Percentiles rank a stretch among this genome's conserved stretches.
Conservation (phyloP, 1,284 basidiomycete species). For the Ustilago lituana region DNA sequence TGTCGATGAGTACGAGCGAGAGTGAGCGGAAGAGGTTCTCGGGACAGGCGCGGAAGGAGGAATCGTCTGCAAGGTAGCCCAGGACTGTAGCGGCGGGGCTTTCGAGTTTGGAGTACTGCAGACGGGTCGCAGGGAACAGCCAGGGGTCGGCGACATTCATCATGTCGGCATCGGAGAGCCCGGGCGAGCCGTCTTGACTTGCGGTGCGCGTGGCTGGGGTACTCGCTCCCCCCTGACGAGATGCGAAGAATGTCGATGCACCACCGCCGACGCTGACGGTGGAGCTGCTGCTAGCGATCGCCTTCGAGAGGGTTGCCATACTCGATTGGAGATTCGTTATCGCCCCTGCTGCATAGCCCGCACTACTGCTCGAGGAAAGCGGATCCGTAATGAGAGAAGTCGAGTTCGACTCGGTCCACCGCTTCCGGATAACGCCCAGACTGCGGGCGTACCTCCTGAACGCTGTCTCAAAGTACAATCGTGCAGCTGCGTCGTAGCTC, state of each 20-base stretch:
- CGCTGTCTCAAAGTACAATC: slow-evolving; percentile 94
- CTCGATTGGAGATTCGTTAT: slow-evolving; percentile 3
- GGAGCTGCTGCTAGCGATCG: not conserved
- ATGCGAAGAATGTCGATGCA: not conserved
- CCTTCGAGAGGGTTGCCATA: slow-evolving; percentile 12
- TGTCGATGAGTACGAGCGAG: slow-evolving; percentile 60
- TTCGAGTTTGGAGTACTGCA: slow-evolving; percentile 46
- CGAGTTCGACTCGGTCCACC: slow-evolving; percentile 41
- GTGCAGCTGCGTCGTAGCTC: slow-evolving; percentile 82
- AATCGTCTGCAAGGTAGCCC: slow-evolving; percentile 63
- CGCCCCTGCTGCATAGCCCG: not conserved
- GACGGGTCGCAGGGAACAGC: slow-evolving; percentile 32
- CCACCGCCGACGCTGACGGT: not conserved
- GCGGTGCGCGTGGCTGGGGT: slow-evolving; percentile 4
- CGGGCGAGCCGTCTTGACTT: slow-evolving; percentile 4
- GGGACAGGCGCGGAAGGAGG: slow-evolving; percentile 38
- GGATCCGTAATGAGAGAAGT: slow-evolving; percentile 14
- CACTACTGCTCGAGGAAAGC: not conserved
- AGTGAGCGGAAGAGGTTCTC: slow-evolving; percentile 63
- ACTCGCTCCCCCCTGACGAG: not conserved
- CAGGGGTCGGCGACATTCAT: slow-evolving; percentile 33
- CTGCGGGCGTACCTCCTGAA: slow-evolving; percentile 87
- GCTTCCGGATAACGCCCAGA: slow-evolving; percentile 32
- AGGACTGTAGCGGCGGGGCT: slow-evolving; percentile 49
- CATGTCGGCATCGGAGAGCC: slow-evolving; percentile 12